Conservation (phyloP, 1,284 basidiomycete species). For the Trichosporon sp. region DNA sequence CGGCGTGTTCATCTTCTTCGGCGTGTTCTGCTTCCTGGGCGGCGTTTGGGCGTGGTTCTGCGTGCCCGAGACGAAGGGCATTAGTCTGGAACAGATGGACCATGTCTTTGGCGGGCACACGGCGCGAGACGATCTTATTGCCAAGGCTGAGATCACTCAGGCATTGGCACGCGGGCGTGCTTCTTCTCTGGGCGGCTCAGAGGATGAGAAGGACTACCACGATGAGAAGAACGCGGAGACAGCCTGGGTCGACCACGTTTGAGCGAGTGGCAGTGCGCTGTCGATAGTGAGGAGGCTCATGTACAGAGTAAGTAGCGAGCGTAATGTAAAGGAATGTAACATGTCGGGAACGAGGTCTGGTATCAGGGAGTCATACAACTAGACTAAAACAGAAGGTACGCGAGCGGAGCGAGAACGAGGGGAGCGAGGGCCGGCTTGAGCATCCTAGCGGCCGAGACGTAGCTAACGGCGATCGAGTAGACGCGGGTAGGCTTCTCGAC, state of each 20-base stretch:
- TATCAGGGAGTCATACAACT: not conserved
- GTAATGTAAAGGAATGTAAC: not conserved
- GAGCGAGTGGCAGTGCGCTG: too few species aligned
- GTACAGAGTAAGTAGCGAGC: not conserved
- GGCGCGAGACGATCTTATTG: conserved; percentile 8
- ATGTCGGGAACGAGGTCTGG: not conserved
- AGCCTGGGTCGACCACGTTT: not conserved
- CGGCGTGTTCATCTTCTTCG: conserved; percentile 35
- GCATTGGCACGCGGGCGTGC: not conserved
- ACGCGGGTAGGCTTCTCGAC: not conserved
- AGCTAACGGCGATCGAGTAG: not conserved
- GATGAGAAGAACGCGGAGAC: not conserved
- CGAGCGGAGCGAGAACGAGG: not conserved
- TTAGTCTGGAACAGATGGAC: conserved; percentile 19
- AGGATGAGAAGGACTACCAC: not conserved
- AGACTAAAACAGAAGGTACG: not conserved
- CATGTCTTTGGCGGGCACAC: conserved; percentile 10
- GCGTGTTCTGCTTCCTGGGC: conserved; percentile 10
- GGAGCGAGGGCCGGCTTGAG: not conserved
- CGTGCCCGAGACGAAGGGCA: conserved; percentile 28
- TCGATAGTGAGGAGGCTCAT: not conserved
- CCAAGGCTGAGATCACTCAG: conserved; percentile 3
- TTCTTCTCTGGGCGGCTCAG: not conserved
- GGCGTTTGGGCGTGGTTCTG: conserved; percentile 19
- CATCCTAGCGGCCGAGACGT: not conserved